These are phyloP conservation scores for Aspergillus cavernicola DNA, from an alignment of 495 filamentous ascomycete genomes.

Conservation along the genomic window DNA sequence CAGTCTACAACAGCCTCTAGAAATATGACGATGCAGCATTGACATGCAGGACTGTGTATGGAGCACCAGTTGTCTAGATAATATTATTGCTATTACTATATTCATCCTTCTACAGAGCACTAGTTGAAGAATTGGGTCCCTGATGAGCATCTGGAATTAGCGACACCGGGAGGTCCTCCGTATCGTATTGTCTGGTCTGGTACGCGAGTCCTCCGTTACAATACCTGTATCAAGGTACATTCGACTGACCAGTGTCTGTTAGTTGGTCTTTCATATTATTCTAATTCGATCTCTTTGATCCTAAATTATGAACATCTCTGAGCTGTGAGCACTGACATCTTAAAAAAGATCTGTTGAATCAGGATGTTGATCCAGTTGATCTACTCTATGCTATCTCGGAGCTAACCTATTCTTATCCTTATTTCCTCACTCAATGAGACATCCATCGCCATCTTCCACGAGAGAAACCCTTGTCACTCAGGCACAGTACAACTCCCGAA, in stretches of 20 bases:
- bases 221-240: constrained; percentile 8
- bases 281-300: background rate
- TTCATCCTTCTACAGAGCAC: constrained; percentile 2
- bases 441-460: background rate
- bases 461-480: background rate
- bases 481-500: constrained; percentile 1
- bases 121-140: background rate
- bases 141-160: background rate
- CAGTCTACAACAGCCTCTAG: background rate
- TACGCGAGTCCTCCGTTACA: constrained; percentile 3
- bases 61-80: background rate
- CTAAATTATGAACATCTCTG: too few species aligned
- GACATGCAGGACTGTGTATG: constrained; percentile 3
- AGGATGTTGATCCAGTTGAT: too few species aligned
- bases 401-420: constrained; percentile 1
- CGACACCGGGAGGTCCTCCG: background rate
- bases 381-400: background rate
- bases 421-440: background rate
- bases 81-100: background rate
- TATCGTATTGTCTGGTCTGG: constrained; percentile 2
- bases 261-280: too few species aligned
- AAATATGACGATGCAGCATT: background rate
- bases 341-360: background rate
- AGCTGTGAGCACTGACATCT: background rate
- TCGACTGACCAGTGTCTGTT: too few species aligned